These are phyloP conservation scores for Vitis labrusca DNA, from an alignment of 164 flowering plant species.

Conservation along the genomic window DNA sequence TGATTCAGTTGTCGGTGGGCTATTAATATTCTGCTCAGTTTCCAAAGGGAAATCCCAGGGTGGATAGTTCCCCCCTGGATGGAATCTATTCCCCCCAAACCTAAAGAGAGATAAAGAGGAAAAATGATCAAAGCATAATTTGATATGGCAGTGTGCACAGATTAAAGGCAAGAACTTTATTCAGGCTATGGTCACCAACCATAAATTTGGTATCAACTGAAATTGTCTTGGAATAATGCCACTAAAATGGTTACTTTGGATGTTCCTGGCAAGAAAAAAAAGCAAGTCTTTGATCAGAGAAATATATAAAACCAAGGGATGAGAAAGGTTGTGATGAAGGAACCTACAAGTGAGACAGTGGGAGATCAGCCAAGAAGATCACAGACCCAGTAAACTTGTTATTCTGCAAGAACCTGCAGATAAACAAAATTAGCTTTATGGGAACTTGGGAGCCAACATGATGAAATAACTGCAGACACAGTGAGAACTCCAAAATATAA, in stretches of 20 bases:
- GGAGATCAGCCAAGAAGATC: conserved; percentile 58
- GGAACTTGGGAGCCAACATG: not conserved
- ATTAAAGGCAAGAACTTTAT: not conserved
- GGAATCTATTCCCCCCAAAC: conserved; percentile 68
- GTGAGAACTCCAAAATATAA: not conserved
- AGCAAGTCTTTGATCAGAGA: not conserved
- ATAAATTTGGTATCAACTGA: conserved; percentile 53
- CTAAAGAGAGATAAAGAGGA: conserved; percentile 28
- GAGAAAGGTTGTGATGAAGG: not conserved
- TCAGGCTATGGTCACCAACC: conserved; percentile 32
- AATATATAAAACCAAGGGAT: not conserved
- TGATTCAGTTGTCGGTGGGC: conserved; percentile 53
- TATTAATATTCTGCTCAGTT: conserved; percentile 32
- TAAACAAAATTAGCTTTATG: not conserved
- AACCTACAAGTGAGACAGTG: conserved; percentile 64
- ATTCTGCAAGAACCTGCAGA: conserved; percentile 67
- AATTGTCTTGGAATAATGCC: conserved; percentile 71
- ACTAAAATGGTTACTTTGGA: conserved; percentile 73
- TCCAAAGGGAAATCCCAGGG: conserved; percentile 67
- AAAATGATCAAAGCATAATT: not conserved
- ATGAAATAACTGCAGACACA: not conserved
- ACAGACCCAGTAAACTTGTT: conserved; percentile 85
- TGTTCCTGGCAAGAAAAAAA: conserved; percentile 51
- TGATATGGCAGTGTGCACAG: not conserved
- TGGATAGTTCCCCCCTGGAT: conserved; percentile 36